These are phyloP conservation scores for Torulaspora pretoriensis DNA, from an alignment of 1,139 yeast species.

Conservation along the genomic window DNA sequence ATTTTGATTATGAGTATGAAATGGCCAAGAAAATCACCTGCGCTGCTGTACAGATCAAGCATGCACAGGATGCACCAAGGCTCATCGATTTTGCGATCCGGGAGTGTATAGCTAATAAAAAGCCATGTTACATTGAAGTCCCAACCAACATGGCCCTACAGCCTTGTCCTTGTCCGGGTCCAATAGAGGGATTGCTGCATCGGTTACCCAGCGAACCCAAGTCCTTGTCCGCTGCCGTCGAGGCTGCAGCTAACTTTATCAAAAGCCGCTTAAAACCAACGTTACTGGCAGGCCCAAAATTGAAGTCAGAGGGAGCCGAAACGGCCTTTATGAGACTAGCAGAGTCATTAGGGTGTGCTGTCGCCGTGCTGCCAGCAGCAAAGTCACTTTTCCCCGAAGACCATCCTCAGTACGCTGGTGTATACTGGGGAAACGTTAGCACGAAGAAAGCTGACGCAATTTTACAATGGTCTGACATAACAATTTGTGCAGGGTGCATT, in stretches of 20 bases:
- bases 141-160: slow-evolving; percentile 1
- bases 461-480: slow-evolving; percentile 4
- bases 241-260: neutral
- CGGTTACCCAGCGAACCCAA: neutral
- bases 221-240: neutral
- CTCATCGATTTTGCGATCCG: slow-evolving; percentile 1
- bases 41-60: slow-evolving; percentile 3
- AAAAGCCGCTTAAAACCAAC: slow-evolving; percentile 1
- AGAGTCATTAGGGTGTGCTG: slow-evolving; percentile 4
- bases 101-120: neutral
- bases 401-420: slow-evolving; percentile 7
- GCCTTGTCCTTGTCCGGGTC: slow-evolving; percentile 2
- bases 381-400: slow-evolving; percentile 6
- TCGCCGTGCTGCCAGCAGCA: slow-evolving; percentile 8
- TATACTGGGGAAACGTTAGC: slow-evolving; percentile 4
- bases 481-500: slow-evolving; percentile 4
- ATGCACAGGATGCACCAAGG: slow-evolving; percentile 2
- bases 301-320: slow-evolving; percentile 4
- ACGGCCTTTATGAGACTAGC: neutral
- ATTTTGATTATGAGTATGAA: slow-evolving; percentile 1
- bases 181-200: neutral
- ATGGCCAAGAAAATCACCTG: slow-evolving; percentile 3
- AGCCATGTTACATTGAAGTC: slow-evolving; percentile 2
- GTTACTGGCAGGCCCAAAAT: slow-evolving; percentile 2
- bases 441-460: slow-evolving; percentile 5